Evolutionary conservation across 163 green algal species (phyloP).

Genomic region (Trebouxiophyceae sp.): DNA sequence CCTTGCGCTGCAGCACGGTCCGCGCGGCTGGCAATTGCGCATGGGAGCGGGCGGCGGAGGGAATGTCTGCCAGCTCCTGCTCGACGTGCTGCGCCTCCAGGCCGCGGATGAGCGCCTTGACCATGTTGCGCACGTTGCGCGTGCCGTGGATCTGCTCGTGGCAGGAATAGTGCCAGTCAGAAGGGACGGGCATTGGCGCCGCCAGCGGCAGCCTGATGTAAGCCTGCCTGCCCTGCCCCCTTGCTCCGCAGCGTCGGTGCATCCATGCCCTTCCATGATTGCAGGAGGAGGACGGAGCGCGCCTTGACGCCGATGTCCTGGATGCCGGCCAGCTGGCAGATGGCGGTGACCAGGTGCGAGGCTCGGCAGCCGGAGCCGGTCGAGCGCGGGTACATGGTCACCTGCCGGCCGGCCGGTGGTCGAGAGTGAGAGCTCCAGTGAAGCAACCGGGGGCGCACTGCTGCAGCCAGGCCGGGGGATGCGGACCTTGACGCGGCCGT

Average conservation of each 20-base stretch:
- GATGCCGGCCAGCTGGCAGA: conserved; percentile 43
- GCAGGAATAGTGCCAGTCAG: not conserved
- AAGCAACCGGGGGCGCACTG: no score
- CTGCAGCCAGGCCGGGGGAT: no score
- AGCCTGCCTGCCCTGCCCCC: no score
- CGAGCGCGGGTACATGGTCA: conserved; percentile 36
- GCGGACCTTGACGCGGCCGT: conserved; percentile 28
- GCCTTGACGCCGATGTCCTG: conserved; percentile 48
- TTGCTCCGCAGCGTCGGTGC: not conserved
- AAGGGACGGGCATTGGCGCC: no score
- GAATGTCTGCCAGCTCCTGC: conserved; percentile 5
- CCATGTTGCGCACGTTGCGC: conserved; percentile 36
- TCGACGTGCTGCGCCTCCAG: conserved; percentile 26
- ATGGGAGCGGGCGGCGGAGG: no score
- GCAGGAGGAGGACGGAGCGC: not conserved
- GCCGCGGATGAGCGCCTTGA: conserved; percentile 46
- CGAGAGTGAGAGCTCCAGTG: no score
- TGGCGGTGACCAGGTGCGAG: conserved; percentile 16
- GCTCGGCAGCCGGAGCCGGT: conserved; percentile 27
- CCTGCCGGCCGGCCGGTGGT: no score
- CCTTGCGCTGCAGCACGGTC: no score
- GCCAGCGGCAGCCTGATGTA: not conserved
- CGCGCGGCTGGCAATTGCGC: no score
- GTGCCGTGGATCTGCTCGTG: conserved; percentile 30
- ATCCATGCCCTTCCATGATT: not conserved